Base-by-base conservation (phyloP, 306 rosid genomes). In the Dalbergia cultrata region DNA sequence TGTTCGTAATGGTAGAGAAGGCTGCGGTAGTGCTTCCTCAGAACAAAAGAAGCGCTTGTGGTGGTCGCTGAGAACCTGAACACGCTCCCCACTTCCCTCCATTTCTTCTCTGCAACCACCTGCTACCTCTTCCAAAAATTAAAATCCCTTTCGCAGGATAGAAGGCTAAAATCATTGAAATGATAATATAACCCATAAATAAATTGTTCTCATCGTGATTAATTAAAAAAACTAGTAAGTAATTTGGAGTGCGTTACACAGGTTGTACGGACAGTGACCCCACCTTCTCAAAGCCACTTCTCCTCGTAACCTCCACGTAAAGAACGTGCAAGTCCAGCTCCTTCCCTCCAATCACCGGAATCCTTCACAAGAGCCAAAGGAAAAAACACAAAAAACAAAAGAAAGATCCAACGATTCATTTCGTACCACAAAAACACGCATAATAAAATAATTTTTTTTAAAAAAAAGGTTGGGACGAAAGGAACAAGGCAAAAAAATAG, bases 261-360 rank as follows among this genome's bases (percentile, higher is more conserved):
- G 75, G 9, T 59, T 45, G 19, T 9, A 26, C 52, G 37, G 54
- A 67, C 1, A 50, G 3, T 58, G 21, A 67, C 11, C 78, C 22
- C 74, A 93, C 98, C 97, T 96, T 93, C 79, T 90, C 99, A 76
- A 81, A 91, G 50, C 99, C 99, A 70, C 99, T 97, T 74, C 97
- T 89, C 61, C 83, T 81, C 18, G 99, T 93, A 70, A 93, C 98
- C 78, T 96, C 99, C 72, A 85, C 89, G 81, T 96, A 96, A 18
- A 96, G 87, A 47, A 86, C 81, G 85, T 96, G 98, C 92, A 96
- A 90, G 80, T 96, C 97, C 34, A 96, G 92, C 62, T 96, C 97
- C 86, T 92, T 93, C 37, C 99, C 99, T 71, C 99, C 99, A 81
- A 93, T 93, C 83, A 96, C 99, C 85, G 97, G 99, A 85, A 93